A percentile compares a stretch with the other conserved stretches of the same genome.
These are phyloP conservation scores for Globisporangium sylvaticum DNA, from an alignment of 352 stramenopile genomes.

Conservation along the genomic window DNA sequence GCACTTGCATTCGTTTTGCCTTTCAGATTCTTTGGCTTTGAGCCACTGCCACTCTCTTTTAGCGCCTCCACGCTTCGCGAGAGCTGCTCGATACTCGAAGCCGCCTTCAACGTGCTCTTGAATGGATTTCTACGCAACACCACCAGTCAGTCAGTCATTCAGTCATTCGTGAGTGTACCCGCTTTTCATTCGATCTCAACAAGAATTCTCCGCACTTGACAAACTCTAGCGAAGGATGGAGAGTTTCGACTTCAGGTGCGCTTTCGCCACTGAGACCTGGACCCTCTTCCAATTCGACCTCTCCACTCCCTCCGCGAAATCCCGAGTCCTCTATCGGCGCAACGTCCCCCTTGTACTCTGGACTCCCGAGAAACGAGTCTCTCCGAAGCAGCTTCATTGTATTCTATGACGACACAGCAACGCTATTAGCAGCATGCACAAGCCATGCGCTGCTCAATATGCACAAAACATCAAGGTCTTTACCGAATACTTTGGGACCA, in stretches of 20 bases:
- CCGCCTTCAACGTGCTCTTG: constrained; percentile 23
- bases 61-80: constrained; percentile 1
- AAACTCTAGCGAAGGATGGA: constrained; percentile 24
- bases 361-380: constrained; percentile 19
- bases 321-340: background rate
- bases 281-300: too few species aligned
- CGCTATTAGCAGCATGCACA: background rate
- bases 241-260: background rate
- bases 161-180: background rate
- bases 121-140: constrained; percentile 27
- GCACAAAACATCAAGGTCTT: background rate
- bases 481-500: constrained; percentile 60
- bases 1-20: background rate
- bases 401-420: constrained; percentile 21
- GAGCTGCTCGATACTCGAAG: background rate
- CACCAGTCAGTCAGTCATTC: background rate
- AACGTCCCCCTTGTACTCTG: background rate
- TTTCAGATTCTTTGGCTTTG: background rate
- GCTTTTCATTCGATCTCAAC: background rate
- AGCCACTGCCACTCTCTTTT: background rate
- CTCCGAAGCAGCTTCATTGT: constrained; percentile 25
- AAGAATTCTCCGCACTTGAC: constrained; percentile 20
- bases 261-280: constrained; percentile 11
- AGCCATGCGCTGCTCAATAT: background rate
- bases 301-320: background rate